Base-by-base conservation (phyloP, 495 filamentous ascomycete species). In the Podospora anserina region DNA sequence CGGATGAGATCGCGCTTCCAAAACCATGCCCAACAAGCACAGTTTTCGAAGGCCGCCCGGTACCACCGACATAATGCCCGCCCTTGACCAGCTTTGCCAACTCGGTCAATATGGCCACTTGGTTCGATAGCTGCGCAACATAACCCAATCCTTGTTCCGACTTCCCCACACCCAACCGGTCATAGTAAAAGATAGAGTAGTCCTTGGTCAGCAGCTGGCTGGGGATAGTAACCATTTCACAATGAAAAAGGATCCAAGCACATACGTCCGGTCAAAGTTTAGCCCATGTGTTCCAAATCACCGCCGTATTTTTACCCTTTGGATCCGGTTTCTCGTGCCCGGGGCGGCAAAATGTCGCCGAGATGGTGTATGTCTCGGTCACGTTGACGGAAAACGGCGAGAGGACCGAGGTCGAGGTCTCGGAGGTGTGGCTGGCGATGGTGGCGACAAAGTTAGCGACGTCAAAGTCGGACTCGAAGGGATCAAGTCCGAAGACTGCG, bases 81-180 rank as follows among this genome's bases (percentile, higher is more conserved):
- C 65, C 59, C 60, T 75, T 75, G 63, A 79, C 61, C 9, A 65
- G 28, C 16, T 58, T 68, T 44, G 70, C 69, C 1, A 79, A 61
- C 61, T 71, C 61, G 7, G 71, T 55, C 27, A 77, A 62, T 20
- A 78, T 70, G 2, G 72, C 66, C 13, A 71, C 68, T 67, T 75
- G 71, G 44, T 73, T 72, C 13, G 67, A 68, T 11, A 73, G 66
- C 69, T 77, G 75, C n/a, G 68, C 68, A 28, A 74, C 67, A 57
- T 77, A 77, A 3, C 75, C 75, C 19, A 73, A 77, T 27, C 74
- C 66, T 19, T 49, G 66, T 27, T 81, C 81, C 0, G 86, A 88
- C 61, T 82, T 82, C 39, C 84, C 86, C 15, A 88, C 79, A 9
- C 87, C 88, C 9, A 88, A 77, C 34, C 88, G 82, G 72, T 89